Percentiles rank a stretch among this genome's conserved stretches.
Evolutionary conservation across 768 basidiomycete species (phyloP).

Genomic region (Hortiboletus flavorubellus): DNA sequence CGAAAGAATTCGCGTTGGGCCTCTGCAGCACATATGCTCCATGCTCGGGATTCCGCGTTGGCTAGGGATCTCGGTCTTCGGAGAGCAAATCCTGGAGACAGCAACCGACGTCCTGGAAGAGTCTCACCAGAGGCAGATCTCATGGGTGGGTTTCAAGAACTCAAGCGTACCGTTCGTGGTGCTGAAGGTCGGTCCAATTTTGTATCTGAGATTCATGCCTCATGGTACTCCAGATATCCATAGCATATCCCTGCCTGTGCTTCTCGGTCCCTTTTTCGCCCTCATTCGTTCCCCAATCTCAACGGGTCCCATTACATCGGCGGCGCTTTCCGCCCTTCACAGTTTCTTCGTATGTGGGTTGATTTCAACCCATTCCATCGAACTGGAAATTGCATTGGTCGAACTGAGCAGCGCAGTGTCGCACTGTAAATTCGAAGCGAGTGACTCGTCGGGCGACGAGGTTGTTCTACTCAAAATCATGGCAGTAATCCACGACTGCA

Average conservation of each 20-base stretch:
- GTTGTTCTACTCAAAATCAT: constrained; percentile 91
- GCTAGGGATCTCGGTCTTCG: constrained; percentile 74
- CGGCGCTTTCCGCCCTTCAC: constrained; percentile 84
- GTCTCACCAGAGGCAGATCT: constrained; percentile 75
- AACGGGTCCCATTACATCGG: constrained; percentile 96
- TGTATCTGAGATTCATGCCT: constrained; percentile 12
- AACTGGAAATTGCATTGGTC: constrained; percentile 64
- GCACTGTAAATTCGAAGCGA: constrained; percentile 97
- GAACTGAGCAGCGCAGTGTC: constrained; percentile 88
- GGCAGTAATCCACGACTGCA: constrained; percentile 80
- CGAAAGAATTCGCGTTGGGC: constrained; percentile 98
- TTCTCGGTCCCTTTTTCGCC: constrained; percentile 88
- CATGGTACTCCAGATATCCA: constrained; percentile 51
- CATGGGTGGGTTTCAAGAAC: constrained; percentile 85
- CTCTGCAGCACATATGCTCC: constrained; percentile 60
- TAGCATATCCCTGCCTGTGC: constrained; percentile 50
- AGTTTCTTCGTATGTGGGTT: constrained; percentile 81
- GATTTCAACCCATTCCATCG: constrained; percentile 53
- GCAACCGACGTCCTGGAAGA: constrained; percentile 42
- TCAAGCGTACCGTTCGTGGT: constrained; percentile 71
- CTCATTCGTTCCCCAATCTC: constrained; percentile 92
- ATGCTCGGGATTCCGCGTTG: constrained; percentile 61
- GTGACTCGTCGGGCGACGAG: constrained; percentile 96
- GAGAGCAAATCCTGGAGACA: constrained; percentile 49
- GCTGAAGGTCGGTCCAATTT: constrained; percentile 50